Conservation (phyloP, 495 filamentous ascomycete genomes). For the Penicillium pulvis region DNA sequence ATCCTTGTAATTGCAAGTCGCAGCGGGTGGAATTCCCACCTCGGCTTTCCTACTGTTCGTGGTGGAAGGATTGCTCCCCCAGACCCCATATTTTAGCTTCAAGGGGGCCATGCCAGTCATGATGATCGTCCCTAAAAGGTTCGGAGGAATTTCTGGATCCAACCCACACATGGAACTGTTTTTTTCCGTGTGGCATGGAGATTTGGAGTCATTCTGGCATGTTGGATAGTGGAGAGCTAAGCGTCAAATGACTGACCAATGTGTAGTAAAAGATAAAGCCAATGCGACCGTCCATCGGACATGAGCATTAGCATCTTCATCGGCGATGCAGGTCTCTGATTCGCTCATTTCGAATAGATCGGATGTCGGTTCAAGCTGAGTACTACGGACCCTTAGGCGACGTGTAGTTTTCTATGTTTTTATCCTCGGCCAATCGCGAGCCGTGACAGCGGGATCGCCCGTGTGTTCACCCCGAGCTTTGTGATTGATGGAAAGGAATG, state of each 20-base stretch:
- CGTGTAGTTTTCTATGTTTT: neutral
- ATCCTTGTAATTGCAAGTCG: neutral
- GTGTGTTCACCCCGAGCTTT: neutral
- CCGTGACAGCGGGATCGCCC: constrained; percentile 2
- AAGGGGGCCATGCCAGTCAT: constrained; percentile 4
- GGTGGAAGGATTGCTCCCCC: neutral
- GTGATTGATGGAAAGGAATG: neutral
- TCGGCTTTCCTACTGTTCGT: neutral
- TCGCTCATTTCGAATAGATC: constrained; percentile 14
- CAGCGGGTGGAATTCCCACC: neutral
- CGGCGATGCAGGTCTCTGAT: constrained; percentile 19
- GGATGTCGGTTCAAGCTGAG: constrained; percentile 12
- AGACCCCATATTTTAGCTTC: constrained; percentile 1
- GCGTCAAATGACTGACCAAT: constrained; percentile 4
- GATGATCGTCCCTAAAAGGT: neutral
- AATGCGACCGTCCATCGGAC: constrained; percentile 2
- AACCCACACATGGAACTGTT: neutral
- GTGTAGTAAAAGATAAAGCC: neutral
- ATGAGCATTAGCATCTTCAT: neutral
- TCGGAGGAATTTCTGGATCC: constrained; percentile 3
- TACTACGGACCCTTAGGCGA: neutral
- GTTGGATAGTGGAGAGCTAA: constrained; percentile 1
- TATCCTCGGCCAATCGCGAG: neutral
- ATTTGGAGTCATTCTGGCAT: neutral
- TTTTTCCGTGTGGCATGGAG: neutral